These are phyloP conservation scores for Pseudogymnoascus sp. DNA, from an alignment of 2,329 filamentous ascomycete genomes.

Conservation along the genomic window DNA sequence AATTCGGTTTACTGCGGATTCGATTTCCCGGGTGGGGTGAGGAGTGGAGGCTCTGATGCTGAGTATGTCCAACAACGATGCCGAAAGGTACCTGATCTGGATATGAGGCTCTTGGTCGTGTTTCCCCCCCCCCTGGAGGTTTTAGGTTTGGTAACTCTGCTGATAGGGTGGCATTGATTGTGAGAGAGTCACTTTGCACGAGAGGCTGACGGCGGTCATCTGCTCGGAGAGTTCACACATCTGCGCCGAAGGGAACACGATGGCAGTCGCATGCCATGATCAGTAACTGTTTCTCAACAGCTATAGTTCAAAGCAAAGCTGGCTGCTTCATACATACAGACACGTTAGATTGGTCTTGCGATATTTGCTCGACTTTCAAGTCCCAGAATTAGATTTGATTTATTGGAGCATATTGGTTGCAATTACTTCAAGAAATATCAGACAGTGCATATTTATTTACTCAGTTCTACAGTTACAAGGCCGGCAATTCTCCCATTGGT, in stretches of 20 bases:
- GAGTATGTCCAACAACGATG: not conserved
- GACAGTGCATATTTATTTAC: not conserved
- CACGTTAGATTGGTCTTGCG: not conserved
- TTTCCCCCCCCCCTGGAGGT: not conserved
- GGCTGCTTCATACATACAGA: not conserved
- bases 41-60: not conserved
- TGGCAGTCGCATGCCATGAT: not conserved
- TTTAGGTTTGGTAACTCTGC: not conserved
- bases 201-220: not conserved
- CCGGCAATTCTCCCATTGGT: not conserved
- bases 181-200: not conserved
- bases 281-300: not conserved
- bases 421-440: not conserved
- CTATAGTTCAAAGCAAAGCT: not conserved
- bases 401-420: not conserved
- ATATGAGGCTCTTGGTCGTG: not conserved
- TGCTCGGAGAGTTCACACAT: not conserved
- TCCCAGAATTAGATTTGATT: not conserved
- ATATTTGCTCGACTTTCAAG: not conserved
- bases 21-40: not conserved
- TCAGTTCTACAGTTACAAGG: not conserved
- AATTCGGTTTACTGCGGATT: not conserved
- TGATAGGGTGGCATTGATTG: not conserved
- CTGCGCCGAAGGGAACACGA: not conserved
- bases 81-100: not conserved